phyloP scores from a whole-genome alignment of 2,329 filamentous ascomycete genomes.

The Penicillium brasilianum region DNA sequence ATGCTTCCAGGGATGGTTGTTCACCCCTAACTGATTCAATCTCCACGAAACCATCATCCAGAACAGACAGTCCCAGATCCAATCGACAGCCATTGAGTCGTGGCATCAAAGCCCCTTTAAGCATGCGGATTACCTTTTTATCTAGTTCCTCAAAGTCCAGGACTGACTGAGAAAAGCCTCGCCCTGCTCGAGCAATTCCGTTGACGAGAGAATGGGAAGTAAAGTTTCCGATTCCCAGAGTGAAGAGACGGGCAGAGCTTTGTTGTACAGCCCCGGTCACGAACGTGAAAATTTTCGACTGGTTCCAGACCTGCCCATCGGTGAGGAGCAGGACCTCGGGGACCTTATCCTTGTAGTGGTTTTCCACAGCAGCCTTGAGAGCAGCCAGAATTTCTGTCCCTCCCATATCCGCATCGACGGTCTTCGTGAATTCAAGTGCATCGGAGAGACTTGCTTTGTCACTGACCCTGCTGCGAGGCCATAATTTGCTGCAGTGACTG shows the following conservation, averaged over 20 bases:
- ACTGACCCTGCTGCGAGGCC: neutral
- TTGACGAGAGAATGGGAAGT: slow-evolving; percentile 2
- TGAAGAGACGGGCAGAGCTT: neutral
- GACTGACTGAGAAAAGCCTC: neutral
- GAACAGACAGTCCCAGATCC: neutral
- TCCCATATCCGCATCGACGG: neutral
- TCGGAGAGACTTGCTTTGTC: neutral
- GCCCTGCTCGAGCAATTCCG: neutral
- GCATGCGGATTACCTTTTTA: neutral
- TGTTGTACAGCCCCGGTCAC: neutral
- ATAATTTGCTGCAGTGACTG: neutral
- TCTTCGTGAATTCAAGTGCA: neutral
- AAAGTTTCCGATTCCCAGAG: neutral
- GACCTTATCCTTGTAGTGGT: neutral
- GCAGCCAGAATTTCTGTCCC: neutral
- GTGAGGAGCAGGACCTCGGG: neutral
- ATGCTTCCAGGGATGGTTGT: neutral
- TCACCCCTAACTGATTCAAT: neutral
- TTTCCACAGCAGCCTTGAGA: neutral
- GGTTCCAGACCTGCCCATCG: slow-evolving; percentile 1
- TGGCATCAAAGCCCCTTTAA: slow-evolving; percentile 2
- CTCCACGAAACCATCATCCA: neutral
- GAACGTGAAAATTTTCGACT: neutral
- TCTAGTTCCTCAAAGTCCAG: neutral
- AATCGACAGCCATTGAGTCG: neutral